Evolutionary conservation across 2,329 filamentous ascomycete species (phyloP), one percentile per base, ranked within the genome.

Genomic region (Elsinoe perseae): DNA sequence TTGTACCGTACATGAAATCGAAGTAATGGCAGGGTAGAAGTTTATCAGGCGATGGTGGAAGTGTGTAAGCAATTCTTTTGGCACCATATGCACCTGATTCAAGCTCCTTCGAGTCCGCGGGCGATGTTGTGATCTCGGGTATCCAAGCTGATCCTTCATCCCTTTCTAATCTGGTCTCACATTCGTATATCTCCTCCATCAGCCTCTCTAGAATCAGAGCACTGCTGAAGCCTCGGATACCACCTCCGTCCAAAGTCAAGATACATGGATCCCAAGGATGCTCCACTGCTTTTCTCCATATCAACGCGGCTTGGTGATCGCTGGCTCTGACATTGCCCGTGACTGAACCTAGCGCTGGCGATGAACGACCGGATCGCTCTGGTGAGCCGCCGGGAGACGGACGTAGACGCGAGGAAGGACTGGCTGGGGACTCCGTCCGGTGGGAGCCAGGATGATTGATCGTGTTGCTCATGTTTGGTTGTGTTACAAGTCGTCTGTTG

Each of bases 1-100:
- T 75, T 4, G 76, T 78, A 20, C 76, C 76, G 56, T 76, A 77
- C 69, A 78, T 77, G 65, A 76, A 75, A 60, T 79, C 76, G 64
- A 79, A 79, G 63, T 78, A 78, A 59, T 78, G 73, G 57, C 74
- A 77, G 57, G 75, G 76, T 9, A 76, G 64, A 1, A 77, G 68
- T 43, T 75, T 70, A 46, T 73, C 67, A 58, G 74, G 72, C 14
- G 53, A 48, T 48, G 68, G 64, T 57, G 20, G 57, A 56, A 38
- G 56, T 61, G 8, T 44, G 20, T 25, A 23, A 12, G n/a, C 9
- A 20, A 2, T 12, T 20, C n/a, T 4, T 30, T 10, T 30, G 28
- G 28, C 5, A 30, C 10, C 28, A 10, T 30, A 5, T 30, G 6
- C 6, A 30, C 5, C 5, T 30, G n/a, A 30, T 10, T 30, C 10